A percentile compares a stretch with the other conserved stretches of the same genome.
These are phyloP conservation scores for Talaromyces sp. DNA, from an alignment of 2,329 filamentous ascomycete genomes.

Conservation along the genomic window DNA sequence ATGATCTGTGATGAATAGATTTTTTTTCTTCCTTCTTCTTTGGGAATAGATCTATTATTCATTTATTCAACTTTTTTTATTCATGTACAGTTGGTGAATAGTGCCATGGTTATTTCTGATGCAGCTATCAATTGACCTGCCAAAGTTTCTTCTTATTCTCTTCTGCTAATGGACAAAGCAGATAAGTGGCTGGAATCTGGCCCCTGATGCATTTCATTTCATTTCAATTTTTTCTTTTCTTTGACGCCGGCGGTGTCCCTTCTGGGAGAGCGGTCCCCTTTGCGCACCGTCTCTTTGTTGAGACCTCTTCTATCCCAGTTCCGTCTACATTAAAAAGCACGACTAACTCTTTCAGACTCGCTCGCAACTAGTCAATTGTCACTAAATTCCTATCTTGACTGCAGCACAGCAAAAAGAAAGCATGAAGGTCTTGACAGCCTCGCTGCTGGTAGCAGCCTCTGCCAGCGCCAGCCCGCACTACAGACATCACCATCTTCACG, in stretches of 20 bases:
- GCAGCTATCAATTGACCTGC: background rate
- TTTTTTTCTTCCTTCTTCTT: background rate
- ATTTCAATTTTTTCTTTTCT: background rate
- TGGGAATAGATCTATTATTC: background rate
- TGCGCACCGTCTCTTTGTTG: background rate
- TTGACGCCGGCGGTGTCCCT: background rate
- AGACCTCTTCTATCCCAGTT: background rate
- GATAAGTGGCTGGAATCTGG: background rate
- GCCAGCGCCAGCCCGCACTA: background rate
- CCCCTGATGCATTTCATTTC: background rate
- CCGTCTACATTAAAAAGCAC: background rate
- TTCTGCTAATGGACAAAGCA: background rate
- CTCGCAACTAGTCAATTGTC: background rate
- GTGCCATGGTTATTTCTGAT: background rate
- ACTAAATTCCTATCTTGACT: background rate
- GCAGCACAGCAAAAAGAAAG: background rate
- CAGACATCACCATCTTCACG: background rate
- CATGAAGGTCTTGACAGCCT: background rate
- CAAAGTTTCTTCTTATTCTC: background rate
- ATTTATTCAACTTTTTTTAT: background rate
- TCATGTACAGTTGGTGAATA: background rate
- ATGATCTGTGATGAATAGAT: slow-evolving; percentile 9
- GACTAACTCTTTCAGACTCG: background rate
- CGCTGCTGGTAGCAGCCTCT: background rate
- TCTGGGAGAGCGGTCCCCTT: background rate